Conservation (phyloP, 2,329 filamentous ascomycete genomes). For the Colletotrichum tropicicola region DNA sequence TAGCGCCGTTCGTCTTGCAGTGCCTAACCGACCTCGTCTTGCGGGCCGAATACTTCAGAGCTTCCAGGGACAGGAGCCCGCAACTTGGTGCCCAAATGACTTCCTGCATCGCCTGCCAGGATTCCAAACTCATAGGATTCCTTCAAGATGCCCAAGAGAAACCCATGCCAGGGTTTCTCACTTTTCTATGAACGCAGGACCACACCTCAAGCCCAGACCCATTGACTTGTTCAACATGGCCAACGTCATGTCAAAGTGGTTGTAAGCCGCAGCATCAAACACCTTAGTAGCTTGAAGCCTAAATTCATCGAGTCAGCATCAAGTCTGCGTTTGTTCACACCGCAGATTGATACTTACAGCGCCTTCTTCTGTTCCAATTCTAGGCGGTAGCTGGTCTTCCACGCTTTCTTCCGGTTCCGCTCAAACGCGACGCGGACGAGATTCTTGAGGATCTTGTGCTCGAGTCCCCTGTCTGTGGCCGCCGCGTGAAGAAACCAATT, state of each 20-base stretch:
- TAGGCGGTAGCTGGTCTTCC: constrained; percentile 37
- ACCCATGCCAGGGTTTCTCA: neutral
- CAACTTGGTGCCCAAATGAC: no score
- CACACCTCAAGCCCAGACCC: constrained; percentile 69
- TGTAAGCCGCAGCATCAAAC: constrained; percentile 49
- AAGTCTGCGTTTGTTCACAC: neutral
- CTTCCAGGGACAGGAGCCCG: neutral
- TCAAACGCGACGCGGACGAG: constrained; percentile 57
- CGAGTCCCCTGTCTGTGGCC: constrained; percentile 68
- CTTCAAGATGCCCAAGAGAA: no score
- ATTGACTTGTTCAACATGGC: constrained; percentile 79
- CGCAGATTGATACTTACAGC: constrained; percentile 28
- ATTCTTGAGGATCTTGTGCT: constrained; percentile 78
- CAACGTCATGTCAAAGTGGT: constrained; percentile 75
- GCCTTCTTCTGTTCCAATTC: constrained; percentile 23
- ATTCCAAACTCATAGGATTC: no score
- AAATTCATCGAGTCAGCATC: neutral
- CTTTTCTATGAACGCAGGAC: neutral
- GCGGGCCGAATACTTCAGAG: neutral
- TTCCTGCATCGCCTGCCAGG: neutral
- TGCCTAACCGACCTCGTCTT: neutral
- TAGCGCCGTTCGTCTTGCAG: neutral
- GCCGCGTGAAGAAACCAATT: constrained; percentile 76
- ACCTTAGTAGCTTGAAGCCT: constrained; percentile 17
- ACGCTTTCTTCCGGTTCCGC: constrained; percentile 39